A percentile compares a stretch with the other conserved stretches of the same genome.
These are phyloP conservation scores for Aspergillus ochraceus DNA, from an alignment of 2,329 filamentous ascomycete species.

Conservation along the genomic window DNA sequence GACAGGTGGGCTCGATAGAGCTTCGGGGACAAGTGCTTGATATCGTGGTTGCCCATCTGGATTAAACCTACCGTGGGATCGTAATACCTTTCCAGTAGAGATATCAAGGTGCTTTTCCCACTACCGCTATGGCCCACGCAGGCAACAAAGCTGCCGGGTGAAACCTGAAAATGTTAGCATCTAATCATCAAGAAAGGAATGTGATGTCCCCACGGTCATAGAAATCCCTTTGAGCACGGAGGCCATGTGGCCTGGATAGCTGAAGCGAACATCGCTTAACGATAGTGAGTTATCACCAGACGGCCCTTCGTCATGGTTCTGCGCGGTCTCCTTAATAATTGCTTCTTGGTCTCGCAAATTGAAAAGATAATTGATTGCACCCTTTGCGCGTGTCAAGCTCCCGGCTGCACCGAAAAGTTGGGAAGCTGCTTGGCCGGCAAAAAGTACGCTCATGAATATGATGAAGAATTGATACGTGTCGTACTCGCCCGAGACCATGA, in stretches of 20 bases:
- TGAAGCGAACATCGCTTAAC: no score
- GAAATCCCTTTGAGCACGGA: no score
- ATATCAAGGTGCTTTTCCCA: slow-evolving; percentile 49
- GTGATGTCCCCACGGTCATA: slow-evolving; percentile 46
- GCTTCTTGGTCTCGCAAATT: no score
- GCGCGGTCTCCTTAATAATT: no score
- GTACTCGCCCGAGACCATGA: slow-evolving; percentile 48
- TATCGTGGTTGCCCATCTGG: slow-evolving; percentile 30
- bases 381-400: no score
- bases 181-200: not conserved
- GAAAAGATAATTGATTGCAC: no score
- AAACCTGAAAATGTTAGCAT: slow-evolving; percentile 22
- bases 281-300: no score
- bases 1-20: slow-evolving; percentile 33
- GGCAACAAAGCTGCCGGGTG: slow-evolving; percentile 45
- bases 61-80: slow-evolving; percentile 42
- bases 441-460: slow-evolving; percentile 65
- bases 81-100: slow-evolving; percentile 51
- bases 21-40: slow-evolving; percentile 24
- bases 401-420: no score
- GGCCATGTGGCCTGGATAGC: no score
- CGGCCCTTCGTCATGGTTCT: no score
- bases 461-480: slow-evolving; percentile 52
- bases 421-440: slow-evolving; percentile 63
- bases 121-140: slow-evolving; percentile 52